Evolutionary conservation across 805 yeast genomes (phyloP).

Genomic region (Ogataea henricii): DNA sequence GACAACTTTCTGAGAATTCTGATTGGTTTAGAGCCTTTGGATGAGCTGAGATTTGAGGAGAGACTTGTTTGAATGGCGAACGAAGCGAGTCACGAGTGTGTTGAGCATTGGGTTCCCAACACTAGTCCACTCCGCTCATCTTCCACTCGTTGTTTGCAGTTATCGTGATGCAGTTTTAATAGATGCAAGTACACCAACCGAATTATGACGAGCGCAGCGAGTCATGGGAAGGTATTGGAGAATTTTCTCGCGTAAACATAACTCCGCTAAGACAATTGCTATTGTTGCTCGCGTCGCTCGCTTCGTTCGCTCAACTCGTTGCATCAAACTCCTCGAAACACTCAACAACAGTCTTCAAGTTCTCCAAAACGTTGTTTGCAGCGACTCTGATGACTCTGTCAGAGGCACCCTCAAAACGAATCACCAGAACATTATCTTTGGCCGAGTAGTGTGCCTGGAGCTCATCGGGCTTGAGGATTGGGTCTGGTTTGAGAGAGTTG

Average conservation of each 20-base stretch:
- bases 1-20: slow-evolving; percentile 88
- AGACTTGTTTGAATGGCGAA: slow-evolving; percentile 51
- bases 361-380: slow-evolving; percentile 77
- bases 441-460: slow-evolving; percentile 49
- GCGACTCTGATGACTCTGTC: slow-evolving; percentile 84
- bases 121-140: too few species aligned
- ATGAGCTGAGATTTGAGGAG: slow-evolving; percentile 94
- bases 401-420: slow-evolving; percentile 59
- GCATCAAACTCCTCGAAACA: slow-evolving; percentile 70
- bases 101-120: too few species aligned
- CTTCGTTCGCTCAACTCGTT: background rate
- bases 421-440: slow-evolving; percentile 40
- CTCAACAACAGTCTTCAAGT: slow-evolving; percentile 74
- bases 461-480: slow-evolving; percentile 73
- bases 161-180: too few species aligned
- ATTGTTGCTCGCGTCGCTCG: slow-evolving; percentile 1
- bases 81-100: too few species aligned
- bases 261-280: background rate
- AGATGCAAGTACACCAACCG: too few species aligned
- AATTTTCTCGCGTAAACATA: too few species aligned
- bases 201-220: too few species aligned
- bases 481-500: slow-evolving; percentile 71
- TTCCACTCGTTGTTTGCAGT: too few species aligned
- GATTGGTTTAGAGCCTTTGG: slow-evolving; percentile 86
- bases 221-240: too few species aligned